Evolutionary conservation across 306 rosid genomes (phyloP).

Genomic region (Betula pendula): DNA sequence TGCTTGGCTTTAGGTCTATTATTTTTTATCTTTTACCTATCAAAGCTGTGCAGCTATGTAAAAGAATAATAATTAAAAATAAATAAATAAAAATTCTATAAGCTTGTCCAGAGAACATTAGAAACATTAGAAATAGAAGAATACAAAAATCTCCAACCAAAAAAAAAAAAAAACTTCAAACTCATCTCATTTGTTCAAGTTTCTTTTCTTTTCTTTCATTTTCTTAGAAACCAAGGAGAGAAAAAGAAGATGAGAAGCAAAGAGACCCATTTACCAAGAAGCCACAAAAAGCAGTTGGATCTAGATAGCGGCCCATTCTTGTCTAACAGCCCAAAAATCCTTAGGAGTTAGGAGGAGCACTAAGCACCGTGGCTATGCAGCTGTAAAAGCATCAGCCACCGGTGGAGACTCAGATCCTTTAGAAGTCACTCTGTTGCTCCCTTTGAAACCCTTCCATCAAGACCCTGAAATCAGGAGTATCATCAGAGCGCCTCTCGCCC

Average conservation of each 20-base stretch:
- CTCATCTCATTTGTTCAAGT: not conserved
- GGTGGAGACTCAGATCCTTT: constrained; percentile 76
- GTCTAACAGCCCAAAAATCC: constrained; percentile 69
- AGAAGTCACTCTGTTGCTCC: constrained; percentile 59
- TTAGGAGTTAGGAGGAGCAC: constrained; percentile 90
- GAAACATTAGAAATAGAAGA: too few species aligned
- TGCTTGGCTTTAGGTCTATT: too few species aligned
- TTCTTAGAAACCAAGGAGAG: too few species aligned
- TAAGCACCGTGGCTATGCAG: constrained; percentile 82
- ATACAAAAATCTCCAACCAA: too few species aligned
- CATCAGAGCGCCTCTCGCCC: too few species aligned
- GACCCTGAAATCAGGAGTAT: too few species aligned
- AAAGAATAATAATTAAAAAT: too few species aligned
- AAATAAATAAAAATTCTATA: too few species aligned
- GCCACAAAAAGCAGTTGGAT: constrained; percentile 93
- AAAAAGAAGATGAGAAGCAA: too few species aligned
- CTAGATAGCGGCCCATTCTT: constrained; percentile 94
- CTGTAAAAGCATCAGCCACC: constrained; percentile 50
- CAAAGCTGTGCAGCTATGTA: not conserved
- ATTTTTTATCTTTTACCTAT: too few species aligned
- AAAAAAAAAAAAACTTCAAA: not conserved
- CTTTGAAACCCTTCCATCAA: constrained; percentile 76
- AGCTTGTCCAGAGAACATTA: too few species aligned
- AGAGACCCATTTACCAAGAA: constrained; percentile 56
- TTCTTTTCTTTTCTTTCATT: not conserved